Percentiles rank a stretch among this genome's conserved stretches.
Evolutionary conservation across 805 yeast species (phyloP).

Genomic region (Starmerella apis): DNA sequence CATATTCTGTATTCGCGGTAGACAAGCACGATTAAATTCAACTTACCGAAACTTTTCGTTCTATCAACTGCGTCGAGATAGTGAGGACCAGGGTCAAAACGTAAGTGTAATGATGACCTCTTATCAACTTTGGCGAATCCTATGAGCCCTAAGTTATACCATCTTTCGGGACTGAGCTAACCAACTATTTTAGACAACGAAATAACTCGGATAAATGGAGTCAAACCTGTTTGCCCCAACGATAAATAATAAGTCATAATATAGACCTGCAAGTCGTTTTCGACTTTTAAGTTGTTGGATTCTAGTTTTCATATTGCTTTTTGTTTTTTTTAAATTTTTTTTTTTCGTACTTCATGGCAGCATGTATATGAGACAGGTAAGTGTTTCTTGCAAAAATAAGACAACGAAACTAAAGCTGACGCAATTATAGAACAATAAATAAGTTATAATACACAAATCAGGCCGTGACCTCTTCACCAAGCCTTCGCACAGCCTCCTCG

Average conservation of each 20-base stretch:
- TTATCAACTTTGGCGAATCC: slow-evolving; percentile 26
- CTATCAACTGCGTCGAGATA: not conserved
- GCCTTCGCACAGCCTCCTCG: slow-evolving; percentile 36
- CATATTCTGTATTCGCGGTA: not conserved
- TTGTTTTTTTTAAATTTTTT: too few relatives aligned
- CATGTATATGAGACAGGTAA: too few relatives aligned
- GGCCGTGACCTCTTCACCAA: slow-evolving; percentile 35
- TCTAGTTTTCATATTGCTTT: too few relatives aligned
- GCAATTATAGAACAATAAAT: not conserved
- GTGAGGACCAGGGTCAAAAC: not conserved
- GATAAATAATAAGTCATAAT: too few relatives aligned
- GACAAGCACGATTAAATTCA: too few relatives aligned
- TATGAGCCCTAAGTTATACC: slow-evolving; percentile 29
- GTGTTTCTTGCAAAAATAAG: too few relatives aligned
- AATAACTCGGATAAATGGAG: not conserved
- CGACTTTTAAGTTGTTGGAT: too few relatives aligned
- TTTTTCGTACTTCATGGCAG: too few relatives aligned
- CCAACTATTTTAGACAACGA: not conserved
- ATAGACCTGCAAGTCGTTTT: too few relatives aligned
- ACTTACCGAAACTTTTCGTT: not conserved
- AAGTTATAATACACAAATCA: not conserved
- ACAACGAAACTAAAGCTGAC: not conserved
- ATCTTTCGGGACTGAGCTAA: slow-evolving; percentile 31
- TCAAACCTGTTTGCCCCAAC: too few relatives aligned
- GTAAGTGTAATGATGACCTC: slow-evolving; percentile 27